Base-by-base conservation (phyloP, 73 alveolate species). In the Blepharisma stoltei region DNA sequence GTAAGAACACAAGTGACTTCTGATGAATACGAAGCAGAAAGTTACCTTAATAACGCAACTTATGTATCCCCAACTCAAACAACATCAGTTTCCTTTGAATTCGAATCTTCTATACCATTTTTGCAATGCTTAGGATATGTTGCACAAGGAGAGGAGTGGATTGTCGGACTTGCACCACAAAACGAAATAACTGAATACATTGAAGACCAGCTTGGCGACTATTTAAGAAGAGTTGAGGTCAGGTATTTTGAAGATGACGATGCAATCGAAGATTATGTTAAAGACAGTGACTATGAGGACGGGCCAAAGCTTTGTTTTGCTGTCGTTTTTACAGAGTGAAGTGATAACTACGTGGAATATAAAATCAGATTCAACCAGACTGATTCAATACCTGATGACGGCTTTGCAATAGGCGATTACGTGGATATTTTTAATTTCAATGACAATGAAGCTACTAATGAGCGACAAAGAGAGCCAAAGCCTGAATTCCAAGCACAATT, bases 241-340 rank as follows among this genome's bases (percentile, higher is more conserved):
- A 27, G 37, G 21, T 60, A 21, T 37, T 69, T 44, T 25, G 65
- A 23, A 25, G 50, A 76, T 55, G 55, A 81, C 43, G 23, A 38
- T 23, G 82, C 54, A 7, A 50, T 84, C 9, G 54, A 67, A 53
- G n/a, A 25, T 6, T 81, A 83, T 45, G 71, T 77, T n/a, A 78
- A 69, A 25, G 68, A 66, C 73, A 54, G 67, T n/a, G 82, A 81
- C 27, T 52, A 67, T n/a, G 90, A 84, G 6, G 83, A 83, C 25
- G 82, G 70, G 21, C 86, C 83, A 8, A 77, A 83, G 38, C 49
- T 71, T 68, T 73, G 77, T 43, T 71, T 77, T 32, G 88, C 54
- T 21, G 66, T 6, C 18, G 41, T 37, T 27, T 25, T 60, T 60
- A 21, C 14, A 11, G 49, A 20, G 41, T 60, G 37, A 11, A 27